Conservation (phyloP, 257 asterid genomes). For the Nicotiana otophora region DNA sequence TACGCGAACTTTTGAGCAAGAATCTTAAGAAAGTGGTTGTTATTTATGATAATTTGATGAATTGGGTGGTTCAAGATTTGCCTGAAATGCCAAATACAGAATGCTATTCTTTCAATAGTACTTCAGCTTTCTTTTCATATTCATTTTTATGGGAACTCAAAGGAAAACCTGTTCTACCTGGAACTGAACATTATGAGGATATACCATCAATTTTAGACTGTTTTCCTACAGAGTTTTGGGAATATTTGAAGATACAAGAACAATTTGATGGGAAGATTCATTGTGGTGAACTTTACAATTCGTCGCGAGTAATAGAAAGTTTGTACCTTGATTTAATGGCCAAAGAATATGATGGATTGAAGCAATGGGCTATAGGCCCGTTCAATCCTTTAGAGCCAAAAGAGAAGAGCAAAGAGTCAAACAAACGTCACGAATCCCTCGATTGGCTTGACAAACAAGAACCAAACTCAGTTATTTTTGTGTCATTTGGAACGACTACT, state of each 20-base stretch:
- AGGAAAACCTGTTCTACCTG: conserved; percentile 35
- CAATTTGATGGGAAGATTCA: conserved; percentile 12
- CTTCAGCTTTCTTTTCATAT: conserved; percentile 34
- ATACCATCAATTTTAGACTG: conserved; percentile 37
- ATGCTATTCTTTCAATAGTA: conserved; percentile 41
- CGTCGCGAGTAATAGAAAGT: conserved; percentile 44
- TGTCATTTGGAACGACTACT: conserved; percentile 50
- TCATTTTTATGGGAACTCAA: conserved; percentile 38
- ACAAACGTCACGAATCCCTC: conserved; percentile 28
- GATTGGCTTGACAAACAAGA: conserved; percentile 40
- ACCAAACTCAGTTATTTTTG: conserved; percentile 30
- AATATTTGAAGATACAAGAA: conserved; percentile 14
- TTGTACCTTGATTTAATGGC: conserved; percentile 32
- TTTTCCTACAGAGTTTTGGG: conserved; percentile 31
- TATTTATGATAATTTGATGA: conserved; percentile 48
- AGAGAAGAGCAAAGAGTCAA: not conserved
- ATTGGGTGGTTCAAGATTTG: conserved; percentile 42
- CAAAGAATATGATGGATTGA: conserved; percentile 20
- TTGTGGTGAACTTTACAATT: conserved; percentile 55
- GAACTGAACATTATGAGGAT: conserved; percentile 14
- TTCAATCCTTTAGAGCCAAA: conserved; percentile 33
- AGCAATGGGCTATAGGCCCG: conserved; percentile 69
- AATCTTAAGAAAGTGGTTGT: conserved; percentile 25
- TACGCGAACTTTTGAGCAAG: conserved; percentile 9
- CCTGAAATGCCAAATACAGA: conserved; percentile 28